Base-by-base conservation (phyloP, 805 yeast species). In the Monosporozyma aerobia region DNA sequence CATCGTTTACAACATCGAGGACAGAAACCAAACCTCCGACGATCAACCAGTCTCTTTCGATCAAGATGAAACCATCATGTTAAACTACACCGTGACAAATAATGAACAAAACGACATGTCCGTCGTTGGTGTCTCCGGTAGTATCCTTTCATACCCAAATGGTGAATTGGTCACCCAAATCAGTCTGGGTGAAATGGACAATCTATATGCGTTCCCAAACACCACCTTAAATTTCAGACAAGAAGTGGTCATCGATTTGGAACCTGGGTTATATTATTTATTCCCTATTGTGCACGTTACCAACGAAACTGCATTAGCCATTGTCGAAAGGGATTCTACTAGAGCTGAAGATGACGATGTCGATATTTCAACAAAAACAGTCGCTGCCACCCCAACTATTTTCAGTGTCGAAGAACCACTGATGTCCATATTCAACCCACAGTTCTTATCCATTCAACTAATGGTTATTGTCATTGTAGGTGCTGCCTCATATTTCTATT, bases 371-470 rank as follows among this genome's bases (percentile, higher is more conserved):
- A 64, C 82, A 59, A 76, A 79, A 69, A 71, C 73, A 57, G 72
- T 85, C 43, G 80, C 81, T 50, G 76, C 85, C 29, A 74, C 78
- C 61, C 77, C 81, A 49, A 82, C 80, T 61, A 69, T 82, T 54
- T 71, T 86, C 46, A 66, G 73, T 23, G 78, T 90, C 53, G 68
- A 68, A 10, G 96, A 89, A 60, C 78, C 77, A 39, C 77, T 83
- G 53, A 72, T 90, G 59, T 83, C 95, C 0, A 57, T 83, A 51
- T 82, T 84, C 70, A 80, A 86, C 64, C 94, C 90, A 13, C 81
- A 83, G 68, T 77, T 89, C 62, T 63, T 88, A 54, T 66, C 85
- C 37, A 77, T 85, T 57, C 85, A 82, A 64, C 50, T 80, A 14
- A 58, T 86, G 27, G 69, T 87, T 53, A 59, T 73, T 3, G 76